Base-by-base conservation (phyloP, 2,329 filamentous ascomycete species). In the Rosellinia necatrix region DNA sequence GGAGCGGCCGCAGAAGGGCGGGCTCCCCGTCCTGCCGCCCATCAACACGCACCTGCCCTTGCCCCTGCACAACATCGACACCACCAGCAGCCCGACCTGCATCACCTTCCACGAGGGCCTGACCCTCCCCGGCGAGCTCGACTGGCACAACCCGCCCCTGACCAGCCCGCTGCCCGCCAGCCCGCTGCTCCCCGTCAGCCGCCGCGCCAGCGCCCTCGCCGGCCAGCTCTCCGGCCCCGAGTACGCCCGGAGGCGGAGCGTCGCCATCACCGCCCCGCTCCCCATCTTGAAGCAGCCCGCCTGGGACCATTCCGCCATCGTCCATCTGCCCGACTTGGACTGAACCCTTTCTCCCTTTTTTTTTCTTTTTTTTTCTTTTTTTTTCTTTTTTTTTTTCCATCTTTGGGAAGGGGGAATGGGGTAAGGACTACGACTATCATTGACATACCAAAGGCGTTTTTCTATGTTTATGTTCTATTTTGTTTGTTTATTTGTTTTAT, bases 41-140 rank as follows among this genome's bases (percentile, higher is more conserved):
- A 17, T 57, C 29, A 51, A 57, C 44, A 57, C 53, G 2, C 57
- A 59, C 10, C 49, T 57, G n/a, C 41, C 43, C 0, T 42, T 42
- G 1, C 19, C 44, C 25, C 44, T 29, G 9, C 29, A 40, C 29
- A 37, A 25, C 8, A 19, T 49, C 25, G 57, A 59, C 43, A 56
- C 44, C n/a, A 56, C 22, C 49, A 29, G 38, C 15, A 54, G 54
- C 19, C 58, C 54, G 24, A 58, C 49, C 2, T 58, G 30, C 38
- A 58, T 54, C 21, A 29, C 29, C 10, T 49, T 58, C 46, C 46
- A 54, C 46, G 49, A 53, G 3, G 50, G 13, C 12, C 32, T 60
- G 54, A 60, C 50, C 15, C 51, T 60, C 3, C 58, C 58, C 2
- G 58, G 58, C 29, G 58, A 60, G 24, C 46, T 60, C 3, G 58